Conservation (phyloP, 23 red algal species). For the Agarophyton chilense region DNA sequence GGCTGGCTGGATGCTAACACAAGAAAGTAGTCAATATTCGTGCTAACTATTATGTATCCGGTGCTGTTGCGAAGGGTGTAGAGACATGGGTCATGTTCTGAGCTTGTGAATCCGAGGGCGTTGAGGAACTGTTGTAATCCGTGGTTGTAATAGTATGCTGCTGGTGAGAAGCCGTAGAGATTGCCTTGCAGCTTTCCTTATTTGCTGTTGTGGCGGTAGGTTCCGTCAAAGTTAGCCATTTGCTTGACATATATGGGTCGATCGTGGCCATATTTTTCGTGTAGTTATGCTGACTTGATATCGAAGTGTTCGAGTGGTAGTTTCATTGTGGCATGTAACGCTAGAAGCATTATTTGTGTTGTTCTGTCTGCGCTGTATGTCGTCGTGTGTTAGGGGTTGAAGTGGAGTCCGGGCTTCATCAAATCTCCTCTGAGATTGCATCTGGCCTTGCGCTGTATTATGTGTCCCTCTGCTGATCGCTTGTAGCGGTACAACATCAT, state of each 20-base stretch:
- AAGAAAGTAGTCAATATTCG: background rate
- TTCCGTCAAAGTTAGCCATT: background rate
- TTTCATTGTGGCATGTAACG: background rate
- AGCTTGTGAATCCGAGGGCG: background rate
- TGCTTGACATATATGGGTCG: background rate
- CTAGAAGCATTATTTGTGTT: background rate
- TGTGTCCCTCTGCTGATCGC: background rate
- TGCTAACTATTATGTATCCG: background rate
- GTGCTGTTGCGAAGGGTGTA: background rate
- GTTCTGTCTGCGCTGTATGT: constrained; percentile 10
- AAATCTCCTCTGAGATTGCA: constrained; percentile 12
- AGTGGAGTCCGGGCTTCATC: constrained; percentile 7
- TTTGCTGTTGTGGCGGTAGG: background rate
- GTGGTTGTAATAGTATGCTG: background rate
- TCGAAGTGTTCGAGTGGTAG: constrained; percentile 2
- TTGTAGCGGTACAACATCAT: constrained; percentile 9
- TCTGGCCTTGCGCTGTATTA: background rate
- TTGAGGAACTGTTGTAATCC: background rate
- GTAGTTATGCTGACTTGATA: constrained; percentile 11
- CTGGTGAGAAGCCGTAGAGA: constrained; percentile 8
- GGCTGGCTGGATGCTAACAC: background rate
- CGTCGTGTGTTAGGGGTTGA: background rate
- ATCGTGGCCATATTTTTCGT: background rate
- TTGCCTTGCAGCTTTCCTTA: background rate
- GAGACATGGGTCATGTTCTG: constrained; percentile 11